These are phyloP conservation scores for Dorcoceras hygrometricum DNA, from an alignment of 257 asterid genomes.

Conservation along the genomic window DNA sequence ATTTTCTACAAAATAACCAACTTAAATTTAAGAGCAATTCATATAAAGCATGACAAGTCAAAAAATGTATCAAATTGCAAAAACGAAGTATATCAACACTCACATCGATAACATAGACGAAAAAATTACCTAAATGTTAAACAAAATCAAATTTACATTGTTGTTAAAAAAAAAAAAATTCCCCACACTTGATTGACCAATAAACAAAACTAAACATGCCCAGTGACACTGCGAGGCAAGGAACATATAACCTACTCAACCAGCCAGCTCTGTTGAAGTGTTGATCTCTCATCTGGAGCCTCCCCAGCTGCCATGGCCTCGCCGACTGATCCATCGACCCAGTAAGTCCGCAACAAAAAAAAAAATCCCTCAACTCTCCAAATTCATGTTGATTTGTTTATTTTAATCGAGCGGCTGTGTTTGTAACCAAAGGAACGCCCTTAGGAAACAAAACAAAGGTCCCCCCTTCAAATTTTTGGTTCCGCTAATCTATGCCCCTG, in stretches of 20 bases:
- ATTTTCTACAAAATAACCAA: no score
- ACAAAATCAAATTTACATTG: no score
- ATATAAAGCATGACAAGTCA: no score
- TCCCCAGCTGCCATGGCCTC: slow-evolving; percentile 22
- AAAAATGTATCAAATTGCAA: no score
- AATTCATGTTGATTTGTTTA: not conserved
- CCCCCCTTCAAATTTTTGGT: slow-evolving; percentile 55
- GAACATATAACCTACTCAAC: not conserved
- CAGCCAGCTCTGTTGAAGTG: not conserved
- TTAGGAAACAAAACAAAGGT: slow-evolving; percentile 54
- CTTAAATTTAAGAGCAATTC: no score
- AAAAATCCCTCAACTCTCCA: slow-evolving; percentile 1
- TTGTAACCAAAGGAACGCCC: slow-evolving; percentile 34
- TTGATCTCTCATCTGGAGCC: not conserved
- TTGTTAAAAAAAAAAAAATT: no score
- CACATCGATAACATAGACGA: no score
- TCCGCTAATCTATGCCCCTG: slow-evolving; percentile 76
- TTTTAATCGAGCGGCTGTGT: slow-evolving; percentile 15
- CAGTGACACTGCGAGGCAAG: no score
- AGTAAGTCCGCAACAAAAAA: slow-evolving; percentile 26
- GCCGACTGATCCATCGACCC: slow-evolving; percentile 42
- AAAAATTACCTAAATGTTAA: no score
- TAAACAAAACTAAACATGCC: no score
- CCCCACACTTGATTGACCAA: no score
- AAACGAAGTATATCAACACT: no score